phyloP scores from a whole-genome alignment of 1,284 basidiomycete genomes.

The Tylopilus sp. region DNA sequence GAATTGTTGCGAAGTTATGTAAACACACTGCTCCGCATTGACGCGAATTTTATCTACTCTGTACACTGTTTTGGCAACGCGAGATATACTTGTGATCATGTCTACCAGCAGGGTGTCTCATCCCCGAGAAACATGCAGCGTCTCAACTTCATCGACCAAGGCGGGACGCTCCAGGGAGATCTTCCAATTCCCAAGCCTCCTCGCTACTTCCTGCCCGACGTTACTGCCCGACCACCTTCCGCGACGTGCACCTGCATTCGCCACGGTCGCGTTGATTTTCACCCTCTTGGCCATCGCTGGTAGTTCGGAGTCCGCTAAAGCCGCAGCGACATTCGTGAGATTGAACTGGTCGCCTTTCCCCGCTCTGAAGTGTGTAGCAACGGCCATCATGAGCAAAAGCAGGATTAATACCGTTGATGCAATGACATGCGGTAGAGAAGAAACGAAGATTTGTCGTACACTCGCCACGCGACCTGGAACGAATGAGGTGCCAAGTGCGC shows the following conservation, averaged over 20 bases:
- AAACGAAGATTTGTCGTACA: conserved; percentile 11
- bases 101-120: neutral
- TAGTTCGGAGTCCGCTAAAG: conserved; percentile 12
- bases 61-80: too few species aligned
- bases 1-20: too few species aligned
- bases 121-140: conserved; percentile 8
- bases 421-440: conserved; percentile 14
- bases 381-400: conserved; percentile 3
- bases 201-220: conserved; percentile 9
- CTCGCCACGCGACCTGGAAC: conserved; percentile 15
- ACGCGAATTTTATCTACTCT: too few species aligned
- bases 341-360: conserved; percentile 15
- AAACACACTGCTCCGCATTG: too few species aligned
- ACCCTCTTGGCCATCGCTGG: conserved; percentile 5
- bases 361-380: conserved; percentile 6
- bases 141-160: conserved; percentile 6
- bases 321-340: conserved; percentile 15
- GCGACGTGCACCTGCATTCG: neutral
- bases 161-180: neutral
- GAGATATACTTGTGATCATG: too few species aligned
- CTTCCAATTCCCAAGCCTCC: conserved; percentile 7
- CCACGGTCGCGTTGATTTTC: neutral
- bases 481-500: conserved; percentile 11
- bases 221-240: neutral
- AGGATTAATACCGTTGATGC: conserved; percentile 2